Conservation (phyloP, 805 yeast species). For the Candida montana region DNA sequence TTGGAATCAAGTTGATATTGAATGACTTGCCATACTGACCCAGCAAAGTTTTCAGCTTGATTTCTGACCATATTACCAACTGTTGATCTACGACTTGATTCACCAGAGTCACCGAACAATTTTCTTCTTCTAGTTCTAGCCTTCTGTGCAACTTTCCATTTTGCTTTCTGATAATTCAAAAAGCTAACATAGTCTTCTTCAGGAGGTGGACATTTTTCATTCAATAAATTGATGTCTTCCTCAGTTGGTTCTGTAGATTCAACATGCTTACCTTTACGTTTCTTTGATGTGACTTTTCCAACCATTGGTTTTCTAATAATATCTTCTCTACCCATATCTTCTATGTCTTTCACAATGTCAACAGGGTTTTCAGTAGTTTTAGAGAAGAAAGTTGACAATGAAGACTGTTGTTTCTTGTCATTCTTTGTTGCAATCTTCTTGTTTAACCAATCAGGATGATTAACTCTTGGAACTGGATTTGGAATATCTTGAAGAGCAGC, state of each 20-base stretch:
- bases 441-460: constrained; percentile 90
- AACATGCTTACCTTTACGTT: constrained; percentile 28
- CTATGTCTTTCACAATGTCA: constrained; percentile 58
- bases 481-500: constrained; percentile 86
- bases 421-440: constrained; percentile 53
- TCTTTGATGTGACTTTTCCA: constrained; percentile 34
- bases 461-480: constrained; percentile 93
- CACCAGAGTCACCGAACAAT: constrained; percentile 66
- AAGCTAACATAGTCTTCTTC: constrained; percentile 62
- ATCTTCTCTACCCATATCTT: constrained; percentile 52
- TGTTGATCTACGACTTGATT: constrained; percentile 47
- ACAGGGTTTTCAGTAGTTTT: constrained; percentile 37
- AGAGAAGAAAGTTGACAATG: constrained; percentile 52
- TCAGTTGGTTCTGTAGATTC: constrained; percentile 32
- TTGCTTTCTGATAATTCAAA: constrained; percentile 72
- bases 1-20: constrained; percentile 54
- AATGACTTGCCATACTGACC: constrained; percentile 79
- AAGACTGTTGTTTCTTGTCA: constrained; percentile 69
- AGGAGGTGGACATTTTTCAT: constrained; percentile 60
- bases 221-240: constrained; percentile 46
- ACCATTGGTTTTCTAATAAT: constrained; percentile 22
- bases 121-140: constrained; percentile 67
- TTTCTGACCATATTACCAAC: constrained; percentile 67
- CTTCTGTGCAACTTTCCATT: constrained; percentile 77
- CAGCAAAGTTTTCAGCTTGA: constrained; percentile 76